phyloP scores from a whole-genome alignment of 2,329 filamentous ascomycete genomes.

The Ophiostoma piceae region DNA sequence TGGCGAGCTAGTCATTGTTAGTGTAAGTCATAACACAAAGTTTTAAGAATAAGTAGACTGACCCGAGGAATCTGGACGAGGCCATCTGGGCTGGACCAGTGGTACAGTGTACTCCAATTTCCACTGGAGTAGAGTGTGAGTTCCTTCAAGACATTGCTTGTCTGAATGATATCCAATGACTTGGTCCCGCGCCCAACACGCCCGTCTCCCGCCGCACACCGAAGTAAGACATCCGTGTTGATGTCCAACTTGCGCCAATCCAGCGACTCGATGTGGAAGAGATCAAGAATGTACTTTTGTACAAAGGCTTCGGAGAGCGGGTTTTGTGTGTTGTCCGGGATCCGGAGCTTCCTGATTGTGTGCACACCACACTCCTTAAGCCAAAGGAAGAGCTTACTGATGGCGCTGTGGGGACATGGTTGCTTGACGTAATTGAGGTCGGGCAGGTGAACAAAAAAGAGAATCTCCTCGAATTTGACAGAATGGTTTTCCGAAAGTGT shows the following conservation, averaged over 20 bases:
- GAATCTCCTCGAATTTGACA: conserved; percentile 1
- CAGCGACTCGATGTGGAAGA: conserved; percentile 19
- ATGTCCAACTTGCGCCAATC: conserved; percentile 24
- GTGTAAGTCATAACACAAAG: background rate
- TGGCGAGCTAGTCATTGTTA: background rate
- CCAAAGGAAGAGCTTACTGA: conserved; percentile 20
- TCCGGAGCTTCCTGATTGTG: conserved; percentile 17
- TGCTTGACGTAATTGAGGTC: conserved; percentile 21
- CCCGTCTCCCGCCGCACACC: background rate
- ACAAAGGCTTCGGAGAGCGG: conserved; percentile 20
- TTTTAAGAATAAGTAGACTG: background rate
- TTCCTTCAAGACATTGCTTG: background rate
- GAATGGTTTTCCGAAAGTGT: background rate
- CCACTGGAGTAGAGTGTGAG: conserved; percentile 21
- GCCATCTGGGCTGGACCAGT: conserved; percentile 19
- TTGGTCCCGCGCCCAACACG: background rate
- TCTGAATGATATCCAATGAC: background rate
- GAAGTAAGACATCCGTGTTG: conserved; percentile 13
- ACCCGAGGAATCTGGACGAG: conserved; percentile 7
- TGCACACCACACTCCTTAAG: conserved; percentile 10
- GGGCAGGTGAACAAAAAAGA: conserved; percentile 22
- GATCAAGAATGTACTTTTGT: conserved; percentile 15
- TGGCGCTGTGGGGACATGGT: conserved; percentile 11
- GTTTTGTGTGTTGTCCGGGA: conserved; percentile 19
- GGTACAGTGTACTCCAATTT: conserved; percentile 21